Percentiles rank a stretch among this genome's conserved stretches.
Evolutionary conservation across 306 rosid species (phyloP).

Genomic region (Spatholobus suberectus): DNA sequence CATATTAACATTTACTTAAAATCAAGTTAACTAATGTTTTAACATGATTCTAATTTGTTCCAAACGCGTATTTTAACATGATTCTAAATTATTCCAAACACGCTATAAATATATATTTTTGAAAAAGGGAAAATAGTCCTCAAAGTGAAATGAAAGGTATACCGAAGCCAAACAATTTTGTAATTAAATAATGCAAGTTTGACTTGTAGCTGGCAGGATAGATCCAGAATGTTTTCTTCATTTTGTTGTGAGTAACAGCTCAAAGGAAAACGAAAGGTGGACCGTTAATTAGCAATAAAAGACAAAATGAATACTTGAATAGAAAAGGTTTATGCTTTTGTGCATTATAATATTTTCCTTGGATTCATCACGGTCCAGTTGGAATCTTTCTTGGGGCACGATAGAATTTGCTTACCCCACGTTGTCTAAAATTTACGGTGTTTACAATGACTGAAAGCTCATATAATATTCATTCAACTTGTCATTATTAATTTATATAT

Average conservation of each 20-base stretch:
- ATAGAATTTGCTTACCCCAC: conserved; percentile 28
- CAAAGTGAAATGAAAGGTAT: not conserved
- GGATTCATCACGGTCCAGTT: conserved; percentile 38
- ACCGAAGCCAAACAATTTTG: not conserved
- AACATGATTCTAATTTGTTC: no score
- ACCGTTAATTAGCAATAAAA: not conserved
- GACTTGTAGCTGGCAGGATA: conserved; percentile 1
- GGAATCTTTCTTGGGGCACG: not conserved
- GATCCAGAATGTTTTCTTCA: conserved; percentile 31
- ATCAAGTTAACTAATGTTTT: no score
- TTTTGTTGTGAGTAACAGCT: not conserved
- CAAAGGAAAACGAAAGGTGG: not conserved
- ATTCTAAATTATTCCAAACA: no score
- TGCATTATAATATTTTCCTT: conserved; percentile 9
- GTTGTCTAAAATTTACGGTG: conserved; percentile 38
- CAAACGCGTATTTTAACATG: no score
- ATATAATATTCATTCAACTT: conserved; percentile 28
- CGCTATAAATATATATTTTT: not conserved
- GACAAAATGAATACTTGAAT: not conserved
- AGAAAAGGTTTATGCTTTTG: not conserved
- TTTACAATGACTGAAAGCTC: conserved; percentile 35
- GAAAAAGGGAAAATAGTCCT: not conserved
- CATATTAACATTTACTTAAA: no score
- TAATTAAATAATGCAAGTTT: conserved; percentile 9
- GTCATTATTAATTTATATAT: conserved; percentile 15